These are phyloP conservation scores for Pseudoperonospora humuli DNA, from an alignment of 352 stramenopile genomes.

Conservation along the genomic window DNA sequence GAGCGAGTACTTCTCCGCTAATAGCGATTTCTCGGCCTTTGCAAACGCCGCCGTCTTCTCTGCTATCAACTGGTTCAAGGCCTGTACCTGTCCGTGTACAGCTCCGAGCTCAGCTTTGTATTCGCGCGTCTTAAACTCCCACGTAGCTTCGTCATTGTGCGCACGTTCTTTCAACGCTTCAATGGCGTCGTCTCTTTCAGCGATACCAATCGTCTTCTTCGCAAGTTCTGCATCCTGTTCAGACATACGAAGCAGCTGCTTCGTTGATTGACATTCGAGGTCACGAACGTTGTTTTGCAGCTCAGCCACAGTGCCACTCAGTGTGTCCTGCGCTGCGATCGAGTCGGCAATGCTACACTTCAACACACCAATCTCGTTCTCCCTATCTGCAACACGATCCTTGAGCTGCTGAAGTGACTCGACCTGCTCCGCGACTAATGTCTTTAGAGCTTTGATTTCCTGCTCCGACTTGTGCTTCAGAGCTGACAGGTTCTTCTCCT, in stretches of 20 bases:
- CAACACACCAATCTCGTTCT: conserved; percentile 14
- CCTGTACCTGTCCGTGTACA: conserved; percentile 18
- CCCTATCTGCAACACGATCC: conserved; percentile 9
- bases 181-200: conserved; percentile 16
- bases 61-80: conserved; percentile 26
- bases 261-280: conserved; percentile 13
- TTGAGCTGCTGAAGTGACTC: conserved; percentile 10
- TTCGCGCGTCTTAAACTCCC: conserved; percentile 12
- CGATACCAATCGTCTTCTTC: conserved; percentile 7
- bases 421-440: conserved; percentile 8
- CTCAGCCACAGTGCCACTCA: conserved; percentile 10
- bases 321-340: conserved; percentile 5
- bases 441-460: conserved; percentile 11
- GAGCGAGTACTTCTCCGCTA: conserved; percentile 19
- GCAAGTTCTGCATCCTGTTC: conserved; percentile 14
- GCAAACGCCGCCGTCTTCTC: conserved; percentile 23
- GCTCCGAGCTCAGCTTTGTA: conserved; percentile 28
- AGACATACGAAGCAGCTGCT: conserved; percentile 7
- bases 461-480: conserved; percentile 15
- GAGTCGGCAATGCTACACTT: conserved; percentile 7
- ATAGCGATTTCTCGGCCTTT: conserved; percentile 13
- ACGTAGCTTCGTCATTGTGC: conserved; percentile 11
- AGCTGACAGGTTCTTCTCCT: conserved; percentile 5
- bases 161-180: conserved; percentile 12
- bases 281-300: conserved; percentile 7